A percentile compares a stretch with the other conserved stretches of the same genome.
Evolutionary conservation across 441 rosid genomes (phyloP).

Genomic region (Manihot esculenta): DNA sequence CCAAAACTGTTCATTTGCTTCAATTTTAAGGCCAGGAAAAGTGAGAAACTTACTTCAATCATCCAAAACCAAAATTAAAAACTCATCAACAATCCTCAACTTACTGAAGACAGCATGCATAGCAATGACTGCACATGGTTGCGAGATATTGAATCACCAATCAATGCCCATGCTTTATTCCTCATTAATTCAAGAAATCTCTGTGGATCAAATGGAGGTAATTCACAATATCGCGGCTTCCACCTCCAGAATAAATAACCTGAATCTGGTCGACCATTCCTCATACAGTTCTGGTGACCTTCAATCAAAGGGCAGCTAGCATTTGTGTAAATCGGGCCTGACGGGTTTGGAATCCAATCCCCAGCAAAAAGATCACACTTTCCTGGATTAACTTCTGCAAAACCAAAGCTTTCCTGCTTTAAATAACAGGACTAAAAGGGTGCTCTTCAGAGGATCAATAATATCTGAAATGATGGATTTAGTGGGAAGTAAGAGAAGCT

Average conservation of each 20-base stretch:
- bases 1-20: neutral
- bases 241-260: conserved; percentile 86
- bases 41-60: conserved; percentile 9
- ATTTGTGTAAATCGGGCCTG: conserved; percentile 75
- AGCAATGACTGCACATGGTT: conserved; percentile 84
- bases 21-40: neutral
- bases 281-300: conserved; percentile 81
- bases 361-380: conserved; percentile 73
- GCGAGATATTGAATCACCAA: conserved; percentile 94
- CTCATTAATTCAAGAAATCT: conserved; percentile 76
- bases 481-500: neutral
- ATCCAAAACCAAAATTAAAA: conserved; percentile 14
- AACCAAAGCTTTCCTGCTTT: neutral
- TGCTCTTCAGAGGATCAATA: neutral
- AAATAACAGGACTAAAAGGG: too few relatives aligned
- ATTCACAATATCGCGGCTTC: conserved; percentile 66
- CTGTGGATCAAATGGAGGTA: conserved; percentile 64
- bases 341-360: conserved; percentile 72
- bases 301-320: conserved; percentile 66
- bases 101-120: conserved; percentile 79
- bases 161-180: conserved; percentile 71
- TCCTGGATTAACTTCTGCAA: conserved; percentile 43
- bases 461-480: neutral
- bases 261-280: conserved; percentile 77
- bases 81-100: too few relatives aligned